Evolutionary conservation across 306 rosid genomes (phyloP), one percentile per base, ranked within the genome.

Genomic region (Abrus pulchellus): DNA sequence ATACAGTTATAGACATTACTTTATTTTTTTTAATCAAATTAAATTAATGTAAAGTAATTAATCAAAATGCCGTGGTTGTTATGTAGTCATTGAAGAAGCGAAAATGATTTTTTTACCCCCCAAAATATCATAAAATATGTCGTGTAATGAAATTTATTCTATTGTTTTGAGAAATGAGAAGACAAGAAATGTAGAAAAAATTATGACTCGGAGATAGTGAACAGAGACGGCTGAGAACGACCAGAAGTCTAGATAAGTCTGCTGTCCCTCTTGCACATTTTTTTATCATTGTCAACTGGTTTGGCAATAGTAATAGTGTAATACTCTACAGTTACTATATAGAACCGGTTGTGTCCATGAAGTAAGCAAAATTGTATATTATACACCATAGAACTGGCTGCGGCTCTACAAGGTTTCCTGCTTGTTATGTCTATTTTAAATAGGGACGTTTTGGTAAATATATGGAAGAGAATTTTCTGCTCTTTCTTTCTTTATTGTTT

Each of bases 1-100:
- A 75, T 49, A 27, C 45, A 57, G 60, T 76, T 59, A 14, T 64
- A 40, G 67, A 47, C 57, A 29, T 27, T 52, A 14, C 10, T 9
- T 68, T 4, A 3, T 68, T 67, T 59, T 38, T 29, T 50, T 14
- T 49, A 57, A 56, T 34, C 8, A 11, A 2, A 78, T 36, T 83
- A 74, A 82, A 85, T 73, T 49, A 84, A 47, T 70, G 79, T 3
- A 44, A 9, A 43, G 90, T 45, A 9, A 75, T 78, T 67, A 83
- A 70, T 85, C 85, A 48, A 71, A 75, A 82, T 75, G 85, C 85
- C 87, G 89, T 85, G 87, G 82, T 47, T 83, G 90, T 79, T 76
- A 72, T 68, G 91, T 48, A 59, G 86, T 56, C 80, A 52, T 11
- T 50, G 76, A 77, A 50, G 36, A 32, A 20, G 49, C 50, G 8